These are phyloP conservation scores for Eucalyptus marginata DNA, from an alignment of 345 rosid genomes.

Conservation along the genomic window DNA sequence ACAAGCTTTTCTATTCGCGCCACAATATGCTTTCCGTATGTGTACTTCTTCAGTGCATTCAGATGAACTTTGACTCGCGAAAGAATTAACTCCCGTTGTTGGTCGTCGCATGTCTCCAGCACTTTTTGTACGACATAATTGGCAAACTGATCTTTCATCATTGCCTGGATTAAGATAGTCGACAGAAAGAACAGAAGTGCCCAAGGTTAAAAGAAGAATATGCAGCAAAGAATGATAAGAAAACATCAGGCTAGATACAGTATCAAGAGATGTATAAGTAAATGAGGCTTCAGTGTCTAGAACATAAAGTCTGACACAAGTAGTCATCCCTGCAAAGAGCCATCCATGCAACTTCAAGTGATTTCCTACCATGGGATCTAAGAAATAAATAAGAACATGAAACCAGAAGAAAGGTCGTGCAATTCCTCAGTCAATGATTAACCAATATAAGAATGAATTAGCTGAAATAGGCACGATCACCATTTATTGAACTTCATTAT, in stretches of 20 bases:
- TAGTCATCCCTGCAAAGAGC: background rate
- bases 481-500: background rate
- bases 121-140: constrained; percentile 87
- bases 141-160: constrained; percentile 92
- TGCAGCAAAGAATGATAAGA: background rate
- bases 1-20: constrained; percentile 86
- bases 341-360: background rate
- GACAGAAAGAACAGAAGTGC: background rate
- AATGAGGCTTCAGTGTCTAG: background rate
- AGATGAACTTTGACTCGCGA: constrained; percentile 65
- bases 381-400: background rate
- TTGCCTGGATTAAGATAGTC: constrained; percentile 25
- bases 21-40: constrained; percentile 80
- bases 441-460: background rate
- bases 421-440: background rate
- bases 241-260: background rate
- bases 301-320: background rate
- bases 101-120: constrained; percentile 72
- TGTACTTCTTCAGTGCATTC: constrained; percentile 74
- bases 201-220: background rate
- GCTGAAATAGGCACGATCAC: background rate
- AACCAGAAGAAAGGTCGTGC: background rate
- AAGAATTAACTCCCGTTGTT: constrained; percentile 61
- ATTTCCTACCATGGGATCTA: background rate
- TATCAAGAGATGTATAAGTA: background rate